Base-by-base conservation (phyloP, 2,329 filamentous ascomycete genomes). In the Fusarium pseudograminearum region DNA sequence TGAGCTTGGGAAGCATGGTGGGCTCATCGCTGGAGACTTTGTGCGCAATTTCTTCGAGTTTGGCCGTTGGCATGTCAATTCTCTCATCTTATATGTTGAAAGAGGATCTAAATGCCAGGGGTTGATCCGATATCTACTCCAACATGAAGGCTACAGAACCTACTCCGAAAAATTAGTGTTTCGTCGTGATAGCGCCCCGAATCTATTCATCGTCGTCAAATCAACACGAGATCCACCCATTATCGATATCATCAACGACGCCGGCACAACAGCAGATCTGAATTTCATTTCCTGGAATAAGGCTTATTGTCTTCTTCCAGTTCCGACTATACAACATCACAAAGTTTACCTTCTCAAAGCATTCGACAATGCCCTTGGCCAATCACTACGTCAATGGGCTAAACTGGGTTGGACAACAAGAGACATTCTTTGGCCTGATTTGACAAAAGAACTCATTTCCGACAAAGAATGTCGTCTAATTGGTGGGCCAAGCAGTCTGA, bases 281-380 rank as follows among this genome's bases (percentile, higher is more conserved):
- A 44, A 51, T 15, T 10, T 59, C 4, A 51, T 61, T 2, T 59
- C 57, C 1, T 61, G 57, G 54, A 59, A 61, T 3, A 61, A 61
- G 14, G 57, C 30, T 9, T 61, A 61, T 16, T 44, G 30, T 1
- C 44, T 61, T 3, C 53, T 61, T 5, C 57, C 53, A 1, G 3
- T 58, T 9, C 16, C 44, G 5, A 59, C 22, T 9, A 11, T 61
- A 4, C 16, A 20, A 0, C 16, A 2, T 2, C 54, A 61, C n/a
- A 61, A 38, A 8, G 58, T 61, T 5, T 61, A 61, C n/a, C 30
- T 24, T 3, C 7, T 59, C 3, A 51, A 44, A 4, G 20, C 42
- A 2, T 15, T 59, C 4, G 34, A 58, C 2, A 4, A 28, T 22
- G 3, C 9, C 2, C 4, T 20, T 31, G 28, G 42, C 7, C 3